Conservation (phyloP, 2,329 filamentous ascomycete species). For the Achaetomium macrosporum region DNA sequence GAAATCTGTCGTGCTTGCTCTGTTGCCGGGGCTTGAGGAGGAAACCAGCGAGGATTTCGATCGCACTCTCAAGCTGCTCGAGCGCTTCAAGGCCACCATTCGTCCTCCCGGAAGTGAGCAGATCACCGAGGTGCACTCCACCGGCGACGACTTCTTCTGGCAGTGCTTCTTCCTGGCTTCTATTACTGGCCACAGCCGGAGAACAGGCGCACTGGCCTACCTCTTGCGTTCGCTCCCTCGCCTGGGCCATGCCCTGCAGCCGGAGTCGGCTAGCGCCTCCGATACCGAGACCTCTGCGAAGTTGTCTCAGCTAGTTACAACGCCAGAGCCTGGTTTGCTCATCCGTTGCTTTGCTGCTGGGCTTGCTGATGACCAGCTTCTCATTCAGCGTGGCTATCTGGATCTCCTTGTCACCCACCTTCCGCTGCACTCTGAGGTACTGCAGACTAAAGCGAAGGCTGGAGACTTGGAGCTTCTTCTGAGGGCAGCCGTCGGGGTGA, state of each 20-base stretch:
- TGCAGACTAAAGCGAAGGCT: slow-evolving; percentile 67
- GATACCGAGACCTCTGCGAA: slow-evolving; percentile 44
- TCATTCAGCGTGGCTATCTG: slow-evolving; percentile 90
- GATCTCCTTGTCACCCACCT: slow-evolving; percentile 88
- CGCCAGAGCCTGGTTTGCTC: slow-evolving; percentile 84
- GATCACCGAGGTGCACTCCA: slow-evolving; percentile 48
- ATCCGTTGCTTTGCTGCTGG: slow-evolving; percentile 90
- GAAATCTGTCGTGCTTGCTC: slow-evolving; percentile 82
- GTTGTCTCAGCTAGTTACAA: slow-evolving; percentile 62
- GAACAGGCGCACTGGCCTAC: slow-evolving; percentile 84
- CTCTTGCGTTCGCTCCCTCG: slow-evolving; percentile 72
- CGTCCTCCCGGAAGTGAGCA: slow-evolving; percentile 47
- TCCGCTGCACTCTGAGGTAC: slow-evolving; percentile 72
- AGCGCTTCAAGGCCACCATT: slow-evolving; percentile 67
- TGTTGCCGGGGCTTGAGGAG: slow-evolving; percentile 88
- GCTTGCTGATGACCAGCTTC: slow-evolving; percentile 75
- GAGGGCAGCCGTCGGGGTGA: slow-evolving; percentile 77
- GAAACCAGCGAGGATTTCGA: slow-evolving; percentile 98
- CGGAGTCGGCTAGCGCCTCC: slow-evolving; percentile 28
- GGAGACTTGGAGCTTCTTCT: slow-evolving; percentile 78
- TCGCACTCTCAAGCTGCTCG: slow-evolving; percentile 69
- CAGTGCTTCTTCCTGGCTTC: slow-evolving; percentile 93
- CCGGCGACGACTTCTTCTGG: slow-evolving; percentile 88
- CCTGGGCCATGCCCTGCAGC: slow-evolving; percentile 44
- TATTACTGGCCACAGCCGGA: slow-evolving; percentile 79